phyloP scores from a whole-genome alignment of 495 filamentous ascomycete species.

The Acidomyces sp. region DNA sequence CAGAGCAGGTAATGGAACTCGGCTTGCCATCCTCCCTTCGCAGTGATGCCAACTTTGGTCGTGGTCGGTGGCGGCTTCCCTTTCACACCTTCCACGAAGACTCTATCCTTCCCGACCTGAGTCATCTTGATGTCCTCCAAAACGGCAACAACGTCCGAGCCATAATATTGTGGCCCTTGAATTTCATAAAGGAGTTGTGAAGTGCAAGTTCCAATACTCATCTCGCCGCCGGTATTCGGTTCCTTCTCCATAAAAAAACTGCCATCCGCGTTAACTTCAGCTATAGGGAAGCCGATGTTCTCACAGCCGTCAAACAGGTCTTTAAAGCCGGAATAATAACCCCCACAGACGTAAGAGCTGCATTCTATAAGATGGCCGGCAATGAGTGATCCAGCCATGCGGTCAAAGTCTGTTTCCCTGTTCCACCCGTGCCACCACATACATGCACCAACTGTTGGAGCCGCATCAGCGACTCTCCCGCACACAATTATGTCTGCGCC shows the following conservation, averaged over 20 bases:
- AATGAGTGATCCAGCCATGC: conserved; percentile 40
- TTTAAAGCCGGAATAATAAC: conserved; percentile 46
- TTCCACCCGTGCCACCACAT: conserved; percentile 36
- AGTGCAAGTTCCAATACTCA: conserved; percentile 39
- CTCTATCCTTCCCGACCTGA: conserved; percentile 25
- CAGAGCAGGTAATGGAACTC: conserved; percentile 30
- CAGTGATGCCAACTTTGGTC: conserved; percentile 31
- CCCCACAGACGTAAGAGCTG: conserved; percentile 41
- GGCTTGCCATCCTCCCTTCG: conserved; percentile 33
- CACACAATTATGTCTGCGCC: conserved; percentile 46
- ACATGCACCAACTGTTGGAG: conserved; percentile 30
- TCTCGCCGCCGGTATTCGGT: conserved; percentile 21
- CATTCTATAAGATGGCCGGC: conserved; percentile 47
- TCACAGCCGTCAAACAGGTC: conserved; percentile 28
- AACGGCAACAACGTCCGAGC: conserved; percentile 27
- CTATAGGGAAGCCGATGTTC: conserved; percentile 44
- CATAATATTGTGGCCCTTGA: conserved; percentile 25
- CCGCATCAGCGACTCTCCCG: conserved; percentile 43
- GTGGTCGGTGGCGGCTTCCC: conserved; percentile 29
- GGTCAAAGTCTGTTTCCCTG: conserved; percentile 30
- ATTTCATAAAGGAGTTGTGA: conserved; percentile 31
- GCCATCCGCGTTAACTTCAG: conserved; percentile 37
- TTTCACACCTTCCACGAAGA: conserved; percentile 26
- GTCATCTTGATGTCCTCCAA: conserved; percentile 26
- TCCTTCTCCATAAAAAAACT: conserved; percentile 28